Conservation (phyloP, 2,329 filamentous ascomycete species). For the Paecilomyces dactylethromorphus region DNA sequence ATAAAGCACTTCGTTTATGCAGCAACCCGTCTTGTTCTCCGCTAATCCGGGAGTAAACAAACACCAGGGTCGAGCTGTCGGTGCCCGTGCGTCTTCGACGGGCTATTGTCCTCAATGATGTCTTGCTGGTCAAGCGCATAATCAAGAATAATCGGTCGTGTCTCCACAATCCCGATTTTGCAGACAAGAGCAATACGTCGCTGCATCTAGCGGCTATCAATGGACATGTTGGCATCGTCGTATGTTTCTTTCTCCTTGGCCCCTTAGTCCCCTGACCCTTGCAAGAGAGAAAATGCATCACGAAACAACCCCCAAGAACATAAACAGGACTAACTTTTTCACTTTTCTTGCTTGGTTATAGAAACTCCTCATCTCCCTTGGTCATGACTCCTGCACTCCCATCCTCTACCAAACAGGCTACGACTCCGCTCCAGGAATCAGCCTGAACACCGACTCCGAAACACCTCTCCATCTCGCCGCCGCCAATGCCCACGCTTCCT, state of each 20-base stretch:
- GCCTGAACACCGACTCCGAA: conserved; percentile 71
- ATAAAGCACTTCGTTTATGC: background rate
- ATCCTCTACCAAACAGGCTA: conserved; percentile 18
- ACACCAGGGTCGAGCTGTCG: conserved; percentile 14
- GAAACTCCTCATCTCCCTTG: conserved; percentile 62
- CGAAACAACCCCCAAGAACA: no score
- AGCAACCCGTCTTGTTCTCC: background rate
- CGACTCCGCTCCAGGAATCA: conserved; percentile 46
- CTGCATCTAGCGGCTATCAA: conserved; percentile 73
- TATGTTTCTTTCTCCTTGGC: conserved; percentile 16
- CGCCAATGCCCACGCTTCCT: conserved; percentile 60
- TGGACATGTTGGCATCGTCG: conserved; percentile 62
- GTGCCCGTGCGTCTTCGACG: conserved; percentile 70
- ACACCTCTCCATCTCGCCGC: conserved; percentile 78
- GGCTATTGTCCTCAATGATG: conserved; percentile 70
- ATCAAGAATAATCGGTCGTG: conserved; percentile 63
- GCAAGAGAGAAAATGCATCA: background rate
- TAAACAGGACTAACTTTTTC: no score
- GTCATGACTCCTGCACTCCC: conserved; percentile 59
- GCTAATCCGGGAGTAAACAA: background rate
- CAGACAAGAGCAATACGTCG: conserved; percentile 71
- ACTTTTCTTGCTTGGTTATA: conserved; percentile 10
- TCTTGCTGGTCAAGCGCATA: conserved; percentile 68
- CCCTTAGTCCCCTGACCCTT: background rate
- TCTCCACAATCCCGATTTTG: conserved; percentile 73